Base-by-base conservation (phyloP, 2,329 filamentous ascomycete species). In the Xylariaceae sp. region DNA sequence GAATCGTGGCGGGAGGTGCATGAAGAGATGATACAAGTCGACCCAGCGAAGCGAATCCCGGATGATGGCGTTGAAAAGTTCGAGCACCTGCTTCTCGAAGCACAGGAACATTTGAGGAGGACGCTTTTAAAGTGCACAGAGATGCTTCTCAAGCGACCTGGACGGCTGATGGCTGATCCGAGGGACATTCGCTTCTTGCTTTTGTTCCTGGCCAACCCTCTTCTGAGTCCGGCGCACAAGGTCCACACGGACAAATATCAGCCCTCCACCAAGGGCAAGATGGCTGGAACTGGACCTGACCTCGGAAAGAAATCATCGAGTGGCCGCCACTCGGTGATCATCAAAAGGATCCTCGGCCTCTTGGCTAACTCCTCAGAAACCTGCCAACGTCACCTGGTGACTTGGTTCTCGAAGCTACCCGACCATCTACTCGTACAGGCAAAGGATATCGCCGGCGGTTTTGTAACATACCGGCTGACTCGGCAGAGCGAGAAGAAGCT, bases 261-360 rank as follows among this genome's bases (percentile, higher is more conserved):
- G 18, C 53, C 55, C 25, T 51, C 53, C 8, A 50, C 40, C 22
- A 46, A 47, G 19, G 38, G 44, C 11, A 45, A 46, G 19, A 36
- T 19, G 8, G 24, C n/a, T 30, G 37, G 32, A 5, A 34, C 24
- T 23, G 33, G 37, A 21, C 30, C 18, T 2, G 44, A 47, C n/a
- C 14, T 18, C 13, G 47, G 48, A 21, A 36, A 46, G 18, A 43
- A 38, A 42, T 37, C 37, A 13, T 32, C 44, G 25, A 25, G 19
- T 17, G 80, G 80, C 2, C 76, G 84, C 38, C 83, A 94, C 57
- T 88, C 84, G 3, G 83, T 82, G 4, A 82, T 94, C 33, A 75
- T 93, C 48, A 94, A 94, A 57, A 76, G 89, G 23, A 79, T 93
- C 24, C 58, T 94, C 17, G 89, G 89, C 1, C 63, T 94, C 8